Evolutionary conservation across 1,284 basidiomycete genomes (phyloP), one percentile per base, ranked within the genome.

Genomic region (Singerocomus inundabilis): DNA sequence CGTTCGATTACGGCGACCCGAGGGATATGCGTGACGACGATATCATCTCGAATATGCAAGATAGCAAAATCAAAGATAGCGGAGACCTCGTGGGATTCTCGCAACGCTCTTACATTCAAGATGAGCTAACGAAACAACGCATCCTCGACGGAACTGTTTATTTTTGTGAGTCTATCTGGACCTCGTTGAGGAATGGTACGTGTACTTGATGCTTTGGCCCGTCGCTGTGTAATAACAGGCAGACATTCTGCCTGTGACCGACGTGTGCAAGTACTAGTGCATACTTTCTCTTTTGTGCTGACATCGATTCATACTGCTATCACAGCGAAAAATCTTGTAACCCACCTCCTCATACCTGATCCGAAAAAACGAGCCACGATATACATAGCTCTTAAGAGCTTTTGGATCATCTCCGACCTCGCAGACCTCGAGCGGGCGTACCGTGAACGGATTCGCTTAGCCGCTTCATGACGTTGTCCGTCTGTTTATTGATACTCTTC

Each of bases 381-480:
- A 24, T 62, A 75, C 37, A 66, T 69, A 49, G 86, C 87, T 6
- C 69, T 89, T 47, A 63, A 74, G 54, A 79, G 77, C 60, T 54
- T 59, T 35, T 91, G 88, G 88, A 86, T 91, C 52, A 61, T 63
- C 29, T 73, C 68, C 21, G 85, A 90, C 58, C 59, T 80, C 16
- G 65, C 75, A 24, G 79, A 83, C 46, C 73, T 91, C 37, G 74
- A 82, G 54, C 69, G 70, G 21, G 75, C 82, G 25, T 88, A 87
- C 67, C 70, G 71, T 47, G 74, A 75, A 46, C 75, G 84, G 39
- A 76, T 88, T 54, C 63, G 63, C 39, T 57, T 56, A 6, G 42
- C 32, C 15, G 34, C 53, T 38, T 57, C 54, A 12, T 66, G 41
- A 62, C 6, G 6, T 38, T 13, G 10, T 31, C 46, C 12, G 49